Conservation (phyloP, 768 basidiomycete genomes). For the Suillus paluster region DNA sequence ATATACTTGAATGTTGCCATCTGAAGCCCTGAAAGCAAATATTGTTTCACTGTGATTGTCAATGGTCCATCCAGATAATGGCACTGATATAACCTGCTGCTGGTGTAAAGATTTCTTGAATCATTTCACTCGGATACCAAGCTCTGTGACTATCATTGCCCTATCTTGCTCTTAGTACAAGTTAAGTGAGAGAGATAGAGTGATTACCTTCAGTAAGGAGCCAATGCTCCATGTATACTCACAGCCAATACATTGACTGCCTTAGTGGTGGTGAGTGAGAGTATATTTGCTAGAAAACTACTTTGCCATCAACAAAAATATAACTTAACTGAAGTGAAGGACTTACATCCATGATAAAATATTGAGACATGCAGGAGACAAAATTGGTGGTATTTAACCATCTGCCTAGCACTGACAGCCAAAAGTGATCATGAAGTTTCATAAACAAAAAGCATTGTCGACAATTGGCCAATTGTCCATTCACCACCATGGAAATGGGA, state of each 20-base stretch:
- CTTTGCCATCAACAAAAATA: neutral
- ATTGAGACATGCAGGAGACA: neutral
- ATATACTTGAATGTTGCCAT: neutral
- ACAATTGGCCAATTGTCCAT: neutral
- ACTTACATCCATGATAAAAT: neutral
- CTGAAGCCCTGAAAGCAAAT: neutral
- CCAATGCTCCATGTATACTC: neutral
- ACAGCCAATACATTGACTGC: neutral
- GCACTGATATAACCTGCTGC: neutral
- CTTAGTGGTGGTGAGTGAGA: conserved; percentile 1
- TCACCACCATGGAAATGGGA: neutral
- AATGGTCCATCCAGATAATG: neutral
- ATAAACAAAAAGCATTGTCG: neutral
- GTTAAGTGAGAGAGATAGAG: neutral
- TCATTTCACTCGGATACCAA: neutral
- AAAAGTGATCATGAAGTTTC: neutral
- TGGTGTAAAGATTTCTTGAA: neutral
- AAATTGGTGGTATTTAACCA: neutral
- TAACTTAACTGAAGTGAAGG: neutral
- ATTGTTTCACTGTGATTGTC: neutral
- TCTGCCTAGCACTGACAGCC: neutral
- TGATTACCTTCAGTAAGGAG: conserved; percentile 5
- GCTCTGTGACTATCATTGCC: neutral
- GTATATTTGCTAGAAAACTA: conserved; percentile 5
- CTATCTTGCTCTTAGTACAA: neutral